Evolutionary conservation across 108 stramenopile genomes (phyloP), one percentile per base, ranked within the genome.

Genomic region (Cylindrotheca fusiformis): DNA sequence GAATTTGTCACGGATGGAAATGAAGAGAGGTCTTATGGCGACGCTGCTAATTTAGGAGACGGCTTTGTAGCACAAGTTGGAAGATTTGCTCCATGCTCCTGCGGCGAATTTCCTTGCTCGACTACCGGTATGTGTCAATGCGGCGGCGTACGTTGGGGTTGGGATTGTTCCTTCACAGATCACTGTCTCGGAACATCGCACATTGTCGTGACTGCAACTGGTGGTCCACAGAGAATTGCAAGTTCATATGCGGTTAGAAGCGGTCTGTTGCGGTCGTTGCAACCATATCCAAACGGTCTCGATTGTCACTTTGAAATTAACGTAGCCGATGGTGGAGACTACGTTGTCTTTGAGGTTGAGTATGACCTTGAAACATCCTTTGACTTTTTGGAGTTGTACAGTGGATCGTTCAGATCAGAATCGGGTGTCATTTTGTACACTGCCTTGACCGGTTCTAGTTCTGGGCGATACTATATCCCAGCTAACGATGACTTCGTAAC

Each of bases 1-100:
- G 26, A 60, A n/a, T 60, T 60, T 46, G 19, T 17, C 5, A 46
- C 58, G 3, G 58, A 60, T 28, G 44, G 44, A 33, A 60, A 60
- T 26, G 19, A 18, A 21, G 58, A 60, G 22, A 10, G 41, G 24
- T 41, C 44, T 21, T 60, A 46, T 20, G 22, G 58, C 5, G 58
- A 46, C 20, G 14, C 12, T 21, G 10, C 17, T 5, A 51, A n/a
- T 22, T 5, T n/a, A 17, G 58, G 58, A 6, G 44, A 60, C 20
- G 58, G 58, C 5, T 60, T 60, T 41, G 36, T 41, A 14, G 36
- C 36, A 41, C 36, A 41, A 41, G 36, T 10, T 41, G 6, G 14
- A 6, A 41, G 10, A 14, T 10, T 6, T 14, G 10, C 6, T 10
- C 6, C 36, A 10, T 41, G 36, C 14, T 41, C 36, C 4, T 46